Base-by-base conservation (phyloP, 495 filamentous ascomycete genomes). In the Chaetomium tenue region DNA sequence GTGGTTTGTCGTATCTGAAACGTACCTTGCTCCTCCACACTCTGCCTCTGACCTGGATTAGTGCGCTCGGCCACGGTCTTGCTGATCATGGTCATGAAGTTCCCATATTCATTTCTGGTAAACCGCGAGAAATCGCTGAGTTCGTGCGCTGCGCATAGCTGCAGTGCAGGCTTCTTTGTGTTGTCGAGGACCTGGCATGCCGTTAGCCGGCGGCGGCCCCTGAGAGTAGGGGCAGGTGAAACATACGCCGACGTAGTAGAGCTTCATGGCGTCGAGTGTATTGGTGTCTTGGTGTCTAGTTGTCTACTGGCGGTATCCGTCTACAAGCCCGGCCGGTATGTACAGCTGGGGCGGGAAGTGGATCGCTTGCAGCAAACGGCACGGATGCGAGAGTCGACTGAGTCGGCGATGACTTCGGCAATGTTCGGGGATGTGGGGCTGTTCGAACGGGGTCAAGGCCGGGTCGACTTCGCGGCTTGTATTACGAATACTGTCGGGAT, bases 191-290 rank as follows among this genome's bases (percentile, higher is more conserved):
- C 57, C 71, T 74, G 53, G 20, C 48, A 30, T 50, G 55, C 15
- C 8, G 65, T 66, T 59, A 67, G 61, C 60, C 58, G 57, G 33
- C 33, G 28, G 40, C 33, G 28, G 40, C 63, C 54, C 58, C 22
- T 33, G 47, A 20, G 23, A 20, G 39, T 11, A 11, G 47, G 37
- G 22, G 39, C 20, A 30, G 22, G 37, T 40, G 23, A 25, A 26
- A 60, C 63, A 23, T 87, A 96, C 92, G 63, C 92, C 92, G 70
- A 96, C 91, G 79, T 96, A 97, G 79, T 89, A 85, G 71, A 98
- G 81, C 86, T 96, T 96, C 93, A 97, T 97, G 76, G 63, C 87
- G 79, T 74, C 76, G 66, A 71, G 55, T 23, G 33, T 44, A 37
- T 37, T 13, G 13, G 37, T 48, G 25, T 20, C n/a, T n/a, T n/a